phyloP scores from a whole-genome alignment of 2,329 filamentous ascomycete species.

The Truncatella angustata region DNA sequence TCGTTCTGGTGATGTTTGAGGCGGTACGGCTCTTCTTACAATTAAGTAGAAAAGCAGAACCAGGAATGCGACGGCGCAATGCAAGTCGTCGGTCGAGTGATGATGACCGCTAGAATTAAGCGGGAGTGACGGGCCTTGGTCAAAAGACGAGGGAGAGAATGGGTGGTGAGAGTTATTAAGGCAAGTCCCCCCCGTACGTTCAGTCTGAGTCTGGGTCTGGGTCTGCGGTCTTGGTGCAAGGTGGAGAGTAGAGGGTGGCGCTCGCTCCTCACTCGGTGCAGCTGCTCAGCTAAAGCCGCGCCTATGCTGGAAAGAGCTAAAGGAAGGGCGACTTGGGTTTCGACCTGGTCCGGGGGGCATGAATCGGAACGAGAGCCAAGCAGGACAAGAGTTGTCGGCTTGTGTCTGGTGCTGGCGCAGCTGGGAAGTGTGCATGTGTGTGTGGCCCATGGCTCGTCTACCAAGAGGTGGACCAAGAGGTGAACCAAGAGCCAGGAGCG shows the following conservation, averaged over 20 bases:
- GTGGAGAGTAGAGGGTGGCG: background rate
- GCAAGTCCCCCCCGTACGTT: background rate
- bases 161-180: constrained; percentile 6
- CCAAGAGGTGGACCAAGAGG: no score
- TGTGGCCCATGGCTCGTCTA: background rate
- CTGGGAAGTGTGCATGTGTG: background rate
- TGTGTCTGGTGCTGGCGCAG: background rate
- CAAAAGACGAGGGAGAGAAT: background rate
- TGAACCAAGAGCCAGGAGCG: no score
- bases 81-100: background rate
- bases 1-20: background rate
- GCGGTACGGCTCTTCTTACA: background rate
- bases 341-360: no score
- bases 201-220: no score
- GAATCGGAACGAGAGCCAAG: no score
- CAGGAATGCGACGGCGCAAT: background rate
- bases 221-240: background rate
- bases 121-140: background rate
- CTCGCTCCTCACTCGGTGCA: background rate
- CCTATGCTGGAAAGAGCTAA: background rate
- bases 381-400: no score
- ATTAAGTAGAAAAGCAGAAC: constrained; percentile 6
- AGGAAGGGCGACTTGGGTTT: no score
- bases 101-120: background rate
- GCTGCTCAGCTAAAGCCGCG: background rate